Conservation (phyloP, 768 basidiomycete species). For the Kwoniella dejecticola region DNA sequence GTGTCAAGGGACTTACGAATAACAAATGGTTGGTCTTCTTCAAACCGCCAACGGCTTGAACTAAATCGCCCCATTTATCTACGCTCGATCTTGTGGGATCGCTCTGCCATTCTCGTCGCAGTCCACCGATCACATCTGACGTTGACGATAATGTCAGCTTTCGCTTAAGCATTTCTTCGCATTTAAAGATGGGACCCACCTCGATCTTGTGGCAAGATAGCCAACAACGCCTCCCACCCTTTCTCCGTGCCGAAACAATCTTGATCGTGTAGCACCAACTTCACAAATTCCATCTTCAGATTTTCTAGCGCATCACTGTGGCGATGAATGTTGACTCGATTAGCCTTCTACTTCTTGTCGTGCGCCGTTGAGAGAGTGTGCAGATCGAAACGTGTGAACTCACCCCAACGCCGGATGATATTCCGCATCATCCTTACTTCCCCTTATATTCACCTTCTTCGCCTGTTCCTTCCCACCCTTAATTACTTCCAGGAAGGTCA, state of each 20-base stretch:
- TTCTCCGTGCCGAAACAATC: conserved; percentile 72
- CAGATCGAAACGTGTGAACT: no score
- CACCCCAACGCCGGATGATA: conserved; percentile 77
- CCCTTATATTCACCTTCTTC: conserved; percentile 77
- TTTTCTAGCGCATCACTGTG: conserved; percentile 59
- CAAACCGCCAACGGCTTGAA: conserved; percentile 15
- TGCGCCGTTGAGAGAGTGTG: background rate
- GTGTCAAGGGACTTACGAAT: conserved; percentile 18
- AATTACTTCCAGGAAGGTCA: conserved; percentile 82
- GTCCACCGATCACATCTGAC: conserved; percentile 51
- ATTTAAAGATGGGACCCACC: conserved; percentile 36
- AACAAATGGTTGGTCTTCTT: conserved; percentile 24
- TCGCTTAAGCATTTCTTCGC: background rate
- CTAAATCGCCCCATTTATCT: conserved; percentile 74
- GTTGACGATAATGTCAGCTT: background rate
- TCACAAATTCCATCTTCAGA: conserved; percentile 64
- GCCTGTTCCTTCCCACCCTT: conserved; percentile 76
- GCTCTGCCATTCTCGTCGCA: conserved; percentile 66
- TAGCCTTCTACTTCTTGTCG: background rate
- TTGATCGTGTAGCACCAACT: conserved; percentile 77
- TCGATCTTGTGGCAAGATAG: conserved; percentile 68
- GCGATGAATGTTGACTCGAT: background rate
- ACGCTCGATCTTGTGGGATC: conserved; percentile 63
- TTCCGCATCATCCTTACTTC: conserved; percentile 50
- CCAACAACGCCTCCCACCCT: conserved; percentile 73